A percentile compares a stretch with the other conserved stretches of the same genome.
These are phyloP conservation scores for Bryopsis sp. DNA, from an alignment of 139 green algal species.

Conservation along the genomic window DNA sequence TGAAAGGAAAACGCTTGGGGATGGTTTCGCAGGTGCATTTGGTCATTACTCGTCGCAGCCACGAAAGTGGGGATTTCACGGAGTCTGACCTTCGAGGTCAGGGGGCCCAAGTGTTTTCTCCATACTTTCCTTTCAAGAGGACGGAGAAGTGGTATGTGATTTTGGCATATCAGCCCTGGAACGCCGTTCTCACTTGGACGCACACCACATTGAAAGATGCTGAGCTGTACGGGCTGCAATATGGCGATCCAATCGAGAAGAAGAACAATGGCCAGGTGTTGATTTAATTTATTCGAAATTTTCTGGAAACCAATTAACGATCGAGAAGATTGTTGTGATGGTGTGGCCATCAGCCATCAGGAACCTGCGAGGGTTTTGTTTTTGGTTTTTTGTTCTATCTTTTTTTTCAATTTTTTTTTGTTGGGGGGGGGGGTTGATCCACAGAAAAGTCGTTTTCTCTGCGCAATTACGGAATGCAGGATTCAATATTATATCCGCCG, in stretches of 20 bases:
- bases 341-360: background rate
- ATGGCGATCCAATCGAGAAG: conserved; percentile 29
- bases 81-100: conserved; percentile 21
- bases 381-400: no score
- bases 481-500: background rate
- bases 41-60: conserved; percentile 50
- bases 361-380: background rate
- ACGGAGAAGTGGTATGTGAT: conserved; percentile 73
- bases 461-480: no score
- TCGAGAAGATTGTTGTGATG: no score
- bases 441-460: no score
- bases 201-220: conserved; percentile 52
- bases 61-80: conserved; percentile 38
- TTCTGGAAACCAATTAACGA: background rate
- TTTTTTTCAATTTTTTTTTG: no score
- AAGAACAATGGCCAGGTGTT: background rate
- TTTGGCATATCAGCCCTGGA: conserved; percentile 45
- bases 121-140: conserved; percentile 40
- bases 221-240: conserved; percentile 41
- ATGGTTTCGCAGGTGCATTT: conserved; percentile 30
- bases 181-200: conserved; percentile 37
- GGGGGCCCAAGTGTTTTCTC: conserved; percentile 54
- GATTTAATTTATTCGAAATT: background rate
- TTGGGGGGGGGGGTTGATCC: no score
- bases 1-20: background rate